These are phyloP conservation scores for Xenosphaeropsis pyriputrescens DNA, from an alignment of 2,329 filamentous ascomycete species.

Conservation along the genomic window DNA sequence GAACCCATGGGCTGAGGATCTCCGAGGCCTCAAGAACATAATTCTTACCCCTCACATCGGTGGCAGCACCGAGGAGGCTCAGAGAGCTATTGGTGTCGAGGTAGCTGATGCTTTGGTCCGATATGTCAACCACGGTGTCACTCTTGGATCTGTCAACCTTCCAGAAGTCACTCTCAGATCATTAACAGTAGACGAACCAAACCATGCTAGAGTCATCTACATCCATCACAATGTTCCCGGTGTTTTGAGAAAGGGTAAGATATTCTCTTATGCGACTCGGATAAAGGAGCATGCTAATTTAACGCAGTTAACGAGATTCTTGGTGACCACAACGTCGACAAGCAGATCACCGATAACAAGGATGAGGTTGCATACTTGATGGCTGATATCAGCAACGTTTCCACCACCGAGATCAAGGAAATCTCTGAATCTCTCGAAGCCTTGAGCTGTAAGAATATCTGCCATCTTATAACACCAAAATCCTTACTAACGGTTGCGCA, in stretches of 20 bases:
- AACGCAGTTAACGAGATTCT: conserved; percentile 77
- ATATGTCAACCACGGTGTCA: conserved; percentile 93
- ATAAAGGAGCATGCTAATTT: neutral
- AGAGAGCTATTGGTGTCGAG: conserved; percentile 89
- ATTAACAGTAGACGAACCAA: conserved; percentile 77
- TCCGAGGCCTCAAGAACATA: conserved; percentile 76
- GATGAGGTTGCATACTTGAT: conserved; percentile 93
- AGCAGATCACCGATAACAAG: conserved; percentile 93
- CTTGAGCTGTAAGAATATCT: conserved; percentile 51
- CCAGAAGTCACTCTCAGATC: conserved; percentile 87
- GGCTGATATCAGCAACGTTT: conserved; percentile 89
- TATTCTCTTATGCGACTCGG: neutral
- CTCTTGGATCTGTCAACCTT: conserved; percentile 85
- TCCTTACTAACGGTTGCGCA: conserved; percentile 7
- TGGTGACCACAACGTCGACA: conserved; percentile 93
- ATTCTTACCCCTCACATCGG: conserved; percentile 96
- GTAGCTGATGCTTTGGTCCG: conserved; percentile 76
- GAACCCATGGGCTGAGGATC: conserved; percentile 74
- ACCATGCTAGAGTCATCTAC: conserved; percentile 86
- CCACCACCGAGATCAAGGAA: conserved; percentile 66
- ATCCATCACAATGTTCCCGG: conserved; percentile 95
- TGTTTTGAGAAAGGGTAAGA: conserved; percentile 66
- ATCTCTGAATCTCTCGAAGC: conserved; percentile 72
- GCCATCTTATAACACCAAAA: conserved; percentile 1
- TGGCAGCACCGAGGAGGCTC: conserved; percentile 93